phyloP scores from a whole-genome alignment of 2,329 filamentous ascomycete genomes.

The Monosporascus cannonballus region DNA sequence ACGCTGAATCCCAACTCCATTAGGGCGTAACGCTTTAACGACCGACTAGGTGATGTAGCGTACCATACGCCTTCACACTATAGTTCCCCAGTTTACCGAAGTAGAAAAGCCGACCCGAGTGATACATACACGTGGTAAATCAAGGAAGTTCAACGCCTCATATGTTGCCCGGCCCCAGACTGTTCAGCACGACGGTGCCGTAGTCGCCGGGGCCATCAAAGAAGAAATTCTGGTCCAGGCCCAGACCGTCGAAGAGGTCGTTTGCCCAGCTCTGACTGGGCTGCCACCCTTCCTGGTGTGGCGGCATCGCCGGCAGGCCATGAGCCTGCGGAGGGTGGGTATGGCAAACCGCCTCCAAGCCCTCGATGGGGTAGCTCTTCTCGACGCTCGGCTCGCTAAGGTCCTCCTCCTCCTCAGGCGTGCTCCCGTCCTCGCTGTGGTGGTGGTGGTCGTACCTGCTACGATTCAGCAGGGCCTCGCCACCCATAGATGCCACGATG shows the following conservation, averaged over 20 bases:
- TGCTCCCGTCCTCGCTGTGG: not conserved
- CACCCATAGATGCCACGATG: conserved; percentile 29
- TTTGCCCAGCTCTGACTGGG: conserved; percentile 14
- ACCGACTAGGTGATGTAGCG: too few relatives aligned
- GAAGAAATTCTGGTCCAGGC: conserved; percentile 23
- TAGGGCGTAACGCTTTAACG: too few relatives aligned
- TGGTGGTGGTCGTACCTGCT: not conserved
- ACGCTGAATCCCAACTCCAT: too few relatives aligned
- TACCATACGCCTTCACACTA: too few relatives aligned
- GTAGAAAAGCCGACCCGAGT: too few relatives aligned
- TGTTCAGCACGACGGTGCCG: conserved; percentile 12
- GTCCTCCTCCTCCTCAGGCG: conserved; percentile 1
- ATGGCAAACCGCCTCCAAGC: conserved; percentile 1
- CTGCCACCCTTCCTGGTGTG: conserved; percentile 11
- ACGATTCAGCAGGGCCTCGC: conserved; percentile 19
- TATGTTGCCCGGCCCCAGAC: conserved; percentile 4
- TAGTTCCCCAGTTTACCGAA: too few relatives aligned
- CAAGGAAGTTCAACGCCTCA: not conserved
- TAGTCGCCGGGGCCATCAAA: conserved; percentile 19
- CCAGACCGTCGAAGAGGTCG: conserved; percentile 20
- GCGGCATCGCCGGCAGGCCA: not conserved
- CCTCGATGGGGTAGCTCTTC: conserved; percentile 6
- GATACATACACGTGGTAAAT: not conserved
- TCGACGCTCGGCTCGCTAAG: conserved; percentile 1
- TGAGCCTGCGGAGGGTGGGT: not conserved